Evolutionary conservation across 2,329 filamentous ascomycete species (phyloP), one percentile per base, ranked within the genome.

Genomic region (Sclerotinia glacialis): DNA sequence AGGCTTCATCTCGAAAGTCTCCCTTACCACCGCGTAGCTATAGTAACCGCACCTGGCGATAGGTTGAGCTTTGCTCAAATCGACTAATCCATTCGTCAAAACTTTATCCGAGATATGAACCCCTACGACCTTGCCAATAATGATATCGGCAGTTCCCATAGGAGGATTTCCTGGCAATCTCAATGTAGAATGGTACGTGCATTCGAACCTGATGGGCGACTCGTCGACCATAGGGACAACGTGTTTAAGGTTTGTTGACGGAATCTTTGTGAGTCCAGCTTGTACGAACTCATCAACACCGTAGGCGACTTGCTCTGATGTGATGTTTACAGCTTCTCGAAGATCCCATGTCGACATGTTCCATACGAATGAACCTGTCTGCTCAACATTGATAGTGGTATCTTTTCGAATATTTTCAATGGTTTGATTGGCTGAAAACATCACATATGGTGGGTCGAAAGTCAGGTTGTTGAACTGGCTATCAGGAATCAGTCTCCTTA

Each of bases 31-130:
- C 1, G 82, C 78, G 76, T 87, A 88, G 73, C 87, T 79, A 71
- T 83, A 84, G 73, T 88, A 88, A 21, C 85, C 85, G 72, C 82
- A 86, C 34, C 86, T 76, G 8, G 85, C 86, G 75, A 88, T 87
- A 5, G 85, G 85, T 76, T 80, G 77, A 28, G 82, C 85, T 76
- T 86, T 86, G 2, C 71, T 74, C 2, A 87, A 75, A 78, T 88
- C 85, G 49, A 88, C 72, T 65, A 80, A 79, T 0, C 84, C 84
- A 68, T 84, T 77, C 4, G 83, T 86, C 69, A 88, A 69, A 1
- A 83, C 83, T 14, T 76, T 73, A 55, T 87, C 84, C 5, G 79
- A 78, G 65, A 88, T 84, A 74, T 88, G 83, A 42, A 89, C 79
- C 0, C 79, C 85, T 0, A 87, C 76, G 0, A 88, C 85, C 50